Percentiles rank a stretch among this genome's conserved stretches.
phyloP scores from a whole-genome alignment of 2,329 filamentous ascomycete genomes.

The Ophiocordyceps australis region DNA sequence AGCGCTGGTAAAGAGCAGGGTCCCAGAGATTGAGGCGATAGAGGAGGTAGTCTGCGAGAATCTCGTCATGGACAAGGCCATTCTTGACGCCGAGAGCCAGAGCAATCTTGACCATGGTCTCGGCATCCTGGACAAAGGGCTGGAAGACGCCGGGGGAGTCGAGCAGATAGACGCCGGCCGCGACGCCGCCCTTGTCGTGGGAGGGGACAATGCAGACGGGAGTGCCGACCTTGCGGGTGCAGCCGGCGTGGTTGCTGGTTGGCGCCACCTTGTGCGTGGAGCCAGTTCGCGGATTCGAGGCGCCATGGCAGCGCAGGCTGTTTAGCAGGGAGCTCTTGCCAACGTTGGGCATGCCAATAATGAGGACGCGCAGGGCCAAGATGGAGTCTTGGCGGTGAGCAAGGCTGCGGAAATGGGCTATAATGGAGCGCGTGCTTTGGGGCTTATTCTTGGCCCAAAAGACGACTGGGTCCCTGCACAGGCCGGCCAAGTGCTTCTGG shows the following conservation, averaged over 20 bases:
- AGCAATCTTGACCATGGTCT: conserved; percentile 89
- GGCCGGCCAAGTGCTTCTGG: conserved; percentile 10
- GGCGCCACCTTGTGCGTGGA: conserved; percentile 58
- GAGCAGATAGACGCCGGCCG: conserved; percentile 59
- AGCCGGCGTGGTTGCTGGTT: conserved; percentile 74
- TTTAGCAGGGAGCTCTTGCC: conserved; percentile 95
- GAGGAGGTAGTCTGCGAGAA: conserved; percentile 78
- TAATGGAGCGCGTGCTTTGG: conserved; percentile 16
- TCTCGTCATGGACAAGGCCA: conserved; percentile 58
- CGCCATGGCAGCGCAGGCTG: conserved; percentile 57
- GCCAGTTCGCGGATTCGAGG: too few relatives aligned
- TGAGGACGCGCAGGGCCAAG: conserved; percentile 68
- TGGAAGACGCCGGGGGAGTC: conserved; percentile 95
- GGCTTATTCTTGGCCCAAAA: conserved; percentile 24
- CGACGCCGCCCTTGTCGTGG: conserved; percentile 21
- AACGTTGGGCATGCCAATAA: conserved; percentile 96
- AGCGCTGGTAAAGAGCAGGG: conserved; percentile 41
- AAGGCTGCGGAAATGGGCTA: conserved; percentile 16
- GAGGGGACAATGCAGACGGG: conserved; percentile 55
- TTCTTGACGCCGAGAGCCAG: conserved; percentile 85
- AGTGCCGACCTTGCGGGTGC: conserved; percentile 71
- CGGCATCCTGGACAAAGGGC: conserved; percentile 69
- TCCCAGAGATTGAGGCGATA: conserved; percentile 60
- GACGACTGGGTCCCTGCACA: conserved; percentile 15
- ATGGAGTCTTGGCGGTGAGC: conserved; percentile 30